Percentiles rank a stretch among this genome's conserved stretches.
phyloP scores from a whole-genome alignment of 2,329 filamentous ascomycete species.

The Hypomyces perniciosus region DNA sequence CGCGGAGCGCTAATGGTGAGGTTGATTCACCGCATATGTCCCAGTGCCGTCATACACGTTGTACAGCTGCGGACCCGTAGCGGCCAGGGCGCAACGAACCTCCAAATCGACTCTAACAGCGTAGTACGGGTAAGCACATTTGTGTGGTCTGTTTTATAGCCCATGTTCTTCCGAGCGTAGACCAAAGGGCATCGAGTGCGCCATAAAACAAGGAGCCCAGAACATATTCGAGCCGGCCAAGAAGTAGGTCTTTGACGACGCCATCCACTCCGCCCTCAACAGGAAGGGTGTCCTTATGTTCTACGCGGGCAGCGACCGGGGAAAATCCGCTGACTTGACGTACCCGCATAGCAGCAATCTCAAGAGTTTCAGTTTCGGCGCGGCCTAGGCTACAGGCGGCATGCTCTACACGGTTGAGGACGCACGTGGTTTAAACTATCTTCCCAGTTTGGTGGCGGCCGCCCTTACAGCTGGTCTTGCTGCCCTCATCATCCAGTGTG shows the following conservation, averaged over 20 bases:
- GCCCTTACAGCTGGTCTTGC: slow-evolving; percentile 4
- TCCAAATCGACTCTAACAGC: slow-evolving; percentile 1
- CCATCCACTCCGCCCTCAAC: not conserved
- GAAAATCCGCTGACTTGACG: not conserved
- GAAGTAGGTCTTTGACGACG: not conserved
- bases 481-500: slow-evolving; percentile 1
- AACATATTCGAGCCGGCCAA: slow-evolving; percentile 1
- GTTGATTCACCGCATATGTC: slow-evolving; percentile 1
- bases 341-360: slow-evolving; percentile 1
- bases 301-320: slow-evolving; percentile 1
- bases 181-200: not conserved
- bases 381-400: not conserved
- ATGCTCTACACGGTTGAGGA: not conserved
- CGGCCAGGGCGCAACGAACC: not conserved
- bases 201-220: not conserved
- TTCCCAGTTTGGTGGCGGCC: slow-evolving; percentile 4
- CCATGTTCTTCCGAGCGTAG: not conserved
- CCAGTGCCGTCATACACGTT: slow-evolving; percentile 1
- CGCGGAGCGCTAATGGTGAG: slow-evolving; percentile 3
- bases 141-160: too few relatives aligned
- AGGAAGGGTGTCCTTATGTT: slow-evolving; percentile 5
- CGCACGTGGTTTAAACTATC: not conserved
- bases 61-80: not conserved
- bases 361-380: slow-evolving; percentile 5
- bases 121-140: not conserved